Evolutionary conservation across 768 basidiomycete species (phyloP), one percentile per base, ranked within the genome.

Genomic region (Fomitopsis serialis): DNA sequence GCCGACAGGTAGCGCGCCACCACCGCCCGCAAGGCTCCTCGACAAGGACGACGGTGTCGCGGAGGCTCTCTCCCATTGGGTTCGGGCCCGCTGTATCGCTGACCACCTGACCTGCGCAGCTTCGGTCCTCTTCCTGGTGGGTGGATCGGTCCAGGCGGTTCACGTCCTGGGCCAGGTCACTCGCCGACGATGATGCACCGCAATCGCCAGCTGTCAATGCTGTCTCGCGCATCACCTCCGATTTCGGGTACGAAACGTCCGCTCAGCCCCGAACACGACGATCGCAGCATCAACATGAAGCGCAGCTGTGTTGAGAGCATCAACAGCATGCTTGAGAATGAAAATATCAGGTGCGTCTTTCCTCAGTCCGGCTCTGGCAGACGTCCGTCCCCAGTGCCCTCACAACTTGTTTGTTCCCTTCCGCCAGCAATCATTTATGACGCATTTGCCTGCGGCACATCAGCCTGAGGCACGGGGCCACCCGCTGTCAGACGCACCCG

Each of bases 11-110:
- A 78, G 75, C 19, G 76, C 78, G 7, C 78, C 82, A 48, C 70
- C 80, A 35, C 78, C 82, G 17, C 83, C 85, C 7, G 74, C 82
- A 11, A 78, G 94, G 7, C 71, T 80, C 1, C 78, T 95, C 17
- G 92, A 97, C 62, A 94, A 98, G 60, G 89, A 97, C 61, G 97
- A 97, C 60, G 94, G 97, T 61, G 94, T 0, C 72, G 97, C 32
- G 89, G 97, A 69, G 82, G 78, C 2, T 75, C 97, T 43, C 56
- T 11, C 5, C 62, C 27, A 52, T 58, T 27, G 64, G 62, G 50
- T 63, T 66, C 44, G 54, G 61, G 4, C 57, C 56, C n/a, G 62
- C 63, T 27, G 54, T 58, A 2, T 53, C 58, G 29, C 55, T 51
- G 29, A 60, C 55, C 54, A 48, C 44, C 23, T 52, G 47, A 40